Evolutionary conservation across 768 basidiomycete genomes (phyloP), one percentile per base, ranked within the genome.

Genomic region (Chalciporus piperatus): DNA sequence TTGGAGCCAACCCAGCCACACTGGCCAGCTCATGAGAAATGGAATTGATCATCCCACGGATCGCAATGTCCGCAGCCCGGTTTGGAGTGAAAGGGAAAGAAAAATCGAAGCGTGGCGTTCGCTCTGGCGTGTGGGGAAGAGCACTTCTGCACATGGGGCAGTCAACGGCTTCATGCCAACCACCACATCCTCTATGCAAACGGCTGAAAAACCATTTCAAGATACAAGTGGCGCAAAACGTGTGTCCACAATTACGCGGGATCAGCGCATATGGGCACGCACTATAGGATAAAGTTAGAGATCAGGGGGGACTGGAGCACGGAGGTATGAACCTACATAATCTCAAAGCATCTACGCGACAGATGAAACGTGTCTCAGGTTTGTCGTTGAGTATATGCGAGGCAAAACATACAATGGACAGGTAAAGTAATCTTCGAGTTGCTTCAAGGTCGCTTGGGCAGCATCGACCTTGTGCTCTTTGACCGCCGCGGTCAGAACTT

Each of bases 181-280:
- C 71, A 25, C 84, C 84, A 61, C 86, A 87, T 1, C 71, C 72
- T 42, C 70, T 72, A 66, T 87, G 84, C 25, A 86, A 68, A 43
- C 80, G 79, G 59, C 83, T 82, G 71, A 85, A 86, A 68, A 81
- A 81, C 81, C 83, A 84, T 60, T 80, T 80, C 27, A 87, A 65
- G 54, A 84, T 82, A 67, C 83, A 86, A 43, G 81, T 68, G 27
- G 81, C 79, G 61, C 84, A 87, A 60, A 83, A 87, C 4, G 83
- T 78, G 60, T 88, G 86, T 10, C 86, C 85, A 54, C 85, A 87
- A 37, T 71, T 68, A 13, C 71, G 72, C 16, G 82, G 78, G 50
- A 73, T 77, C 38, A 86, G 68, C 28, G 70, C 69, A 60, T 82
- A 82, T 8, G 86, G 85, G 55, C 75, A 75, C 2, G 83, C 80